Evolutionary conservation across 2,329 filamentous ascomycete genomes (phyloP).

Genomic region (Cytospora schulzeri): DNA sequence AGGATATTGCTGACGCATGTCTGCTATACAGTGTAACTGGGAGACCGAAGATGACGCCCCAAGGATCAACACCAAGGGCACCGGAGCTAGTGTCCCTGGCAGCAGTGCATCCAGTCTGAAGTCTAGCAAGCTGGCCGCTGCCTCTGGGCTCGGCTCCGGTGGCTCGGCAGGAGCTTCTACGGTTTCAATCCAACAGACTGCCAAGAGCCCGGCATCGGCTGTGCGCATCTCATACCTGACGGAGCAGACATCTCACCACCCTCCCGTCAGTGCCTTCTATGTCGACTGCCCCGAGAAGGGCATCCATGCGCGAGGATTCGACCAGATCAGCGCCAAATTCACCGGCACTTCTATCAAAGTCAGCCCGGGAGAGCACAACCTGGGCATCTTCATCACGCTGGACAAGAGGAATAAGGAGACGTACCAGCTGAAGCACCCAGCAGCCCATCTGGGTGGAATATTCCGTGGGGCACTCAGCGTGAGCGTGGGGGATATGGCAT

Average conservation of each 20-base stretch:
- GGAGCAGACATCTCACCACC: conserved; percentile 97
- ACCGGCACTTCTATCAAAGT: conserved; percentile 94
- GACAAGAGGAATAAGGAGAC: conserved; percentile 81
- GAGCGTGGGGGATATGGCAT: conserved; percentile 86
- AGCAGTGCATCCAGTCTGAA: conserved; percentile 53
- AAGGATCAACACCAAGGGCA: conserved; percentile 57
- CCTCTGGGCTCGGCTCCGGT: conserved; percentile 30
- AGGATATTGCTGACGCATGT: conserved; percentile 17
- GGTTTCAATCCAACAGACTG: conserved; percentile 54
- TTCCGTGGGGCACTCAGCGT: conserved; percentile 86
- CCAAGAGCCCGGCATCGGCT: conserved; percentile 46
- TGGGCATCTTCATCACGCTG: conserved; percentile 91
- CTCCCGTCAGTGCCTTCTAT: conserved; percentile 94
- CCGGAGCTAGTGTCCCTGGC: conserved; percentile 36
- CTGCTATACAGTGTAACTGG: conserved; percentile 77
- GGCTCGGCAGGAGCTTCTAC: conserved; percentile 51
- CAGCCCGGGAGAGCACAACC: conserved; percentile 86
- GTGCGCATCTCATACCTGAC: conserved; percentile 91
- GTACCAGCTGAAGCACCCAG: conserved; percentile 92
- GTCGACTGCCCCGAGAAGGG: conserved; percentile 91
- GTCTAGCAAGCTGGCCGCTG: conserved; percentile 39
- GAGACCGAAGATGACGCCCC: conserved; percentile 81
- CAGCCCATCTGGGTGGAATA: conserved; percentile 88
- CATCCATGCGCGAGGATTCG: conserved; percentile 84
- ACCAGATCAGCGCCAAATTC: conserved; percentile 97